phyloP scores from a whole-genome alignment of 192 early-diverging fungal genomes.

The Glomus cerebriforme region DNA sequence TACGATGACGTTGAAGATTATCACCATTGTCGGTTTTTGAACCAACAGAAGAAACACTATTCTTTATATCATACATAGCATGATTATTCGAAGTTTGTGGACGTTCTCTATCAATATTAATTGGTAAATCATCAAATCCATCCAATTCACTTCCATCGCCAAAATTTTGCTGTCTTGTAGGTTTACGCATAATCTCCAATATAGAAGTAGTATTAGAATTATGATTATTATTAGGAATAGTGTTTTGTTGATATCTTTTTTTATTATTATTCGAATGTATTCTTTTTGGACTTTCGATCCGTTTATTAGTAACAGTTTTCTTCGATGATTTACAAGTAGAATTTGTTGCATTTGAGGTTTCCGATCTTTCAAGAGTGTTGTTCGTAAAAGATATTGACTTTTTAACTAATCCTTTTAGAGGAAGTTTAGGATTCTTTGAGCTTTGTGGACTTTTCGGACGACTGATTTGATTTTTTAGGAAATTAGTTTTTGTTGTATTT shows the following conservation, averaged over 20 bases:
- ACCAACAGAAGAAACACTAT: not conserved
- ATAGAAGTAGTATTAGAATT: not conserved
- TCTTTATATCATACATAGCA: not conserved
- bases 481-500: not conserved
- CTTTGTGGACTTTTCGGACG: not conserved
- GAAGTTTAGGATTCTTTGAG: not conserved
- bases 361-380: not conserved
- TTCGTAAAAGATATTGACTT: not conserved
- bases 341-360: not conserved
- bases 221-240: not conserved
- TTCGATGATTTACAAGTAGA: not conserved
- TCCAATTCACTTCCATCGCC: constrained; percentile 14
- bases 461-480: not conserved
- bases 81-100: not conserved
- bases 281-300: not conserved
- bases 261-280: not conserved
- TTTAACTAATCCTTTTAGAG: not conserved
- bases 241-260: not conserved
- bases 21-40: not conserved
- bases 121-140: not conserved
- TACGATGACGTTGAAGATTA: not conserved
- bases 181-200: constrained; percentile 2
- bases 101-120: not conserved
- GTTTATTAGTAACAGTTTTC: not conserved
- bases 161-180: not conserved